Percentiles rank a stretch among this genome's conserved stretches.
Evolutionary conservation across 1,284 basidiomycete species (phyloP).

Genomic region (Porogramme epimiltina): DNA sequence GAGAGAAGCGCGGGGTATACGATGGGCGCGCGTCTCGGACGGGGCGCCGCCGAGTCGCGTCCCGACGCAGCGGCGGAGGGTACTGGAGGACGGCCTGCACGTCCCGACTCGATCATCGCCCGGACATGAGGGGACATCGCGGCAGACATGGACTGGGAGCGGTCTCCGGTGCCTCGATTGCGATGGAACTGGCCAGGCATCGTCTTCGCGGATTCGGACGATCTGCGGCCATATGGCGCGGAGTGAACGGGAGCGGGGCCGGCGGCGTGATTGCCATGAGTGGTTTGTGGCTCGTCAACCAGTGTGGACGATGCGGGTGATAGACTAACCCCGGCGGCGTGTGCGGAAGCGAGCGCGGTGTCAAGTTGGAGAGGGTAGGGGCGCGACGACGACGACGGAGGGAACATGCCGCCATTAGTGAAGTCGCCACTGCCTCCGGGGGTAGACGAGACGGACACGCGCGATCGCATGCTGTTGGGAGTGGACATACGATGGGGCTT

Average conservation of each 20-base stretch:
- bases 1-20: slow-evolving; percentile 96
- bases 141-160: slow-evolving; percentile 69
- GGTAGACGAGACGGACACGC: slow-evolving; percentile 28
- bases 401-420: slow-evolving; percentile 14
- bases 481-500: slow-evolving; percentile 27
- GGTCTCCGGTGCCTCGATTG: slow-evolving; percentile 62
- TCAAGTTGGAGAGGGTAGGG: slow-evolving; percentile 51
- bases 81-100: slow-evolving; percentile 40
- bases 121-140: slow-evolving; percentile 43
- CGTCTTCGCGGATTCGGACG: slow-evolving; percentile 56
- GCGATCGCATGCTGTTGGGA: slow-evolving; percentile 29
- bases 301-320: slow-evolving; percentile 59
- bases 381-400: slow-evolving; percentile 33
- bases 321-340: slow-evolving; percentile 38
- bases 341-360: slow-evolving; percentile 40
- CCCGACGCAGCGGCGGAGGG: slow-evolving; percentile 33
- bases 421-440: slow-evolving; percentile 24
- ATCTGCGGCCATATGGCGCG: slow-evolving; percentile 41
- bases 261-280: slow-evolving; percentile 3
- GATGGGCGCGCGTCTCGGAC: slow-evolving; percentile 59
- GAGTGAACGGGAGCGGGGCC: not conserved
- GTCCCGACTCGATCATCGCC: slow-evolving; percentile 31
- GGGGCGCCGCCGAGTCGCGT: slow-evolving; percentile 45
- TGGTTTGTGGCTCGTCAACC: slow-evolving; percentile 43
- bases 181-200: slow-evolving; percentile 52